phyloP scores from a whole-genome alignment of 1,284 basidiomycete genomes.

The Rhodotorula sp. region DNA sequence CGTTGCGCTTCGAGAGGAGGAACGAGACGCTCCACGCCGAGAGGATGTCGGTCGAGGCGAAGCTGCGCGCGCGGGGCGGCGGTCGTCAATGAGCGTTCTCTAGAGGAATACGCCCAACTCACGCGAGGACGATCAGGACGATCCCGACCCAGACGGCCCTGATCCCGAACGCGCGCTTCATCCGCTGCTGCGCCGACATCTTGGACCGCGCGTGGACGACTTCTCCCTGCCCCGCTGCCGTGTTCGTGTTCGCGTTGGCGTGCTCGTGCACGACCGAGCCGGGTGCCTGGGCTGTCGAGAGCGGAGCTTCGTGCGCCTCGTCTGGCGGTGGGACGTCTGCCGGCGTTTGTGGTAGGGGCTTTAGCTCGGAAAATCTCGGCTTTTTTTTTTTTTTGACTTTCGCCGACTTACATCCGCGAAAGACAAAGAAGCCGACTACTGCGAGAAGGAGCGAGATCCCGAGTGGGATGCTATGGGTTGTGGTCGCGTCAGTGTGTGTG shows the following conservation, averaged over 20 bases:
- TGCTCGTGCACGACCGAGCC: background rate
- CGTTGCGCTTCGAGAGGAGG: constrained; percentile 16
- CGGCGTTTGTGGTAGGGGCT: fast-evolving
- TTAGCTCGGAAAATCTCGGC: background rate
- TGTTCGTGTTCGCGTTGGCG: background rate
- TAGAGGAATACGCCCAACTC: too few species aligned
- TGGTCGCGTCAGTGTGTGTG: background rate
- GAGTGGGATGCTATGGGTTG: constrained; percentile 18
- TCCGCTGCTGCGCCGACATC: constrained; percentile 27
- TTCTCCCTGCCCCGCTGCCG: constrained; percentile 11
- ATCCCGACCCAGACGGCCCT: constrained; percentile 32
- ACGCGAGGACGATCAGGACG: constrained; percentile 32
- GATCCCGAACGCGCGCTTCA: constrained; percentile 27
- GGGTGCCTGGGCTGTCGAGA: constrained; percentile 7
- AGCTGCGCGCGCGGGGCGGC: background rate
- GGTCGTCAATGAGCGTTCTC: constrained; percentile 3
- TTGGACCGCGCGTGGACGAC: constrained; percentile 29
- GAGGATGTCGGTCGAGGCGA: constrained; percentile 33
- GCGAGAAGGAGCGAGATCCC: constrained; percentile 23
- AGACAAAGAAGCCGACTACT: constrained; percentile 15
- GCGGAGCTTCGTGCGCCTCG: constrained; percentile 19
- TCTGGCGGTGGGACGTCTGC: constrained; percentile 27
- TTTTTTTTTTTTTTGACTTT: fast-evolving
- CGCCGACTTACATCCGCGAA: constrained; percentile 18
- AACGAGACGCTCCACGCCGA: constrained; percentile 37